A percentile compares a stretch with the other conserved stretches of the same genome.
Evolutionary conservation across 176 grass and related monocot species (phyloP).

Genomic region (Paspalum notatum): DNA sequence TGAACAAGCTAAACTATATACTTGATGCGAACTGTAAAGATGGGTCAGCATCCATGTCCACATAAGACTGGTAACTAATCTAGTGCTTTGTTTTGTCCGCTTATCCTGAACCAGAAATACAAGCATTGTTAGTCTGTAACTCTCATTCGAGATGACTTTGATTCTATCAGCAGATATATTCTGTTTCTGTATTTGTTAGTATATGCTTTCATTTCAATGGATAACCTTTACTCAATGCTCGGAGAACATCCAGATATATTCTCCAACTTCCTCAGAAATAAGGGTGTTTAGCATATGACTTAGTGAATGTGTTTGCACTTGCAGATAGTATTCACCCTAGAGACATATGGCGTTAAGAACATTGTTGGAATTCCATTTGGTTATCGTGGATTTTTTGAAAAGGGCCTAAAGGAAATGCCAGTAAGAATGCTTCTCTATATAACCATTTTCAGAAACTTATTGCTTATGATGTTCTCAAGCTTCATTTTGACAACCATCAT

Average conservation of each 20-base stretch:
- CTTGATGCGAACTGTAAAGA: not conserved
- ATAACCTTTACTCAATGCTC: not conserved
- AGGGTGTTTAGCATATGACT: not conserved
- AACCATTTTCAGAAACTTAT: constrained; percentile 1
- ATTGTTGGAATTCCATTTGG: constrained; percentile 93
- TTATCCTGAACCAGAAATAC: constrained; percentile 3
- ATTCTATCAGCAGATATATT: not conserved
- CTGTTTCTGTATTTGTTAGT: constrained; percentile 14
- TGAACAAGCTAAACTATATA: not conserved
- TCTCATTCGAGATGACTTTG: not conserved
- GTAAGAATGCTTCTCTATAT: constrained; percentile 45
- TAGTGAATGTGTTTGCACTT: constrained; percentile 11
- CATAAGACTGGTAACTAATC: not conserved
- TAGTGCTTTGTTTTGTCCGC: not conserved
- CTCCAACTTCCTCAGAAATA: not conserved
- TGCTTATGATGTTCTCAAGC: constrained; percentile 8
- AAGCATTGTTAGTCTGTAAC: not conserved
- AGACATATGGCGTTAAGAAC: constrained; percentile 95
- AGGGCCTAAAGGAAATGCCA: constrained; percentile 80
- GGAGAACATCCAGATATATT: not conserved
- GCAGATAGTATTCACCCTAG: constrained; percentile 96
- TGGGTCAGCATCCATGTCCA: not conserved
- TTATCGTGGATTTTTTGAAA: constrained; percentile 88
- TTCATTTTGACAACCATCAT: constrained; percentile 28
- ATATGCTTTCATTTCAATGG: not conserved